Percentiles rank a stretch among this genome's conserved stretches.
phyloP scores from a whole-genome alignment of 345 rosid genomes.

The Eutrema heterophyllum region DNA sequence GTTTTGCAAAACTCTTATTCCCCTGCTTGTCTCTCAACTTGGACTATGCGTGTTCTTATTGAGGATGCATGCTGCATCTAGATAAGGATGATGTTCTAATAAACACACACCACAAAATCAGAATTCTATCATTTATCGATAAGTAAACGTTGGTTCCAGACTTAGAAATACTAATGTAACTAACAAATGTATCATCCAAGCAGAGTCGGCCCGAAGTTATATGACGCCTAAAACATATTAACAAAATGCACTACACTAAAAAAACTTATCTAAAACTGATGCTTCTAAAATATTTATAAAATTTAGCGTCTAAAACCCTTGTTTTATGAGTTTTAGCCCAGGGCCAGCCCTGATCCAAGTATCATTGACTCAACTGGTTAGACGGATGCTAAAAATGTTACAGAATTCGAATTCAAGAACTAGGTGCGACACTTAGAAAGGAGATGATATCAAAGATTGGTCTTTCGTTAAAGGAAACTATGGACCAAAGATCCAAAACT shows the following conservation, averaged over 20 bases:
- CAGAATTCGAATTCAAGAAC: too few relatives aligned
- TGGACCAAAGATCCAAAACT: neutral
- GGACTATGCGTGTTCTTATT: conserved; percentile 31
- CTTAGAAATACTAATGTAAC: neutral
- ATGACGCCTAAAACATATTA: too few relatives aligned
- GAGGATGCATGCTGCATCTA: conserved; percentile 22
- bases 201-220: too few relatives aligned
- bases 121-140: neutral
- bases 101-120: neutral
- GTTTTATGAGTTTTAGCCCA: too few relatives aligned
- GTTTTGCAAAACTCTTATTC: conserved; percentile 32
- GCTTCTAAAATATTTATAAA: too few relatives aligned
- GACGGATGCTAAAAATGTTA: neutral
- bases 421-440: too few relatives aligned
- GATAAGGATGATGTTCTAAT: conserved; percentile 14
- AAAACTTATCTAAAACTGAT: too few relatives aligned
- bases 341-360: too few relatives aligned
- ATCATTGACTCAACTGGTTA: neutral
- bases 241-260: too few relatives aligned
- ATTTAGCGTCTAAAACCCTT: too few relatives aligned
- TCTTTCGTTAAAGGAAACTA: neutral
- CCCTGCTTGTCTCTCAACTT: conserved; percentile 30
- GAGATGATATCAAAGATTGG: neutral
- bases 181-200: neutral
- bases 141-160: neutral